Evolutionary conservation across 2,329 filamentous ascomycete species (phyloP).

Genomic region (Pseudocercospora musae): DNA sequence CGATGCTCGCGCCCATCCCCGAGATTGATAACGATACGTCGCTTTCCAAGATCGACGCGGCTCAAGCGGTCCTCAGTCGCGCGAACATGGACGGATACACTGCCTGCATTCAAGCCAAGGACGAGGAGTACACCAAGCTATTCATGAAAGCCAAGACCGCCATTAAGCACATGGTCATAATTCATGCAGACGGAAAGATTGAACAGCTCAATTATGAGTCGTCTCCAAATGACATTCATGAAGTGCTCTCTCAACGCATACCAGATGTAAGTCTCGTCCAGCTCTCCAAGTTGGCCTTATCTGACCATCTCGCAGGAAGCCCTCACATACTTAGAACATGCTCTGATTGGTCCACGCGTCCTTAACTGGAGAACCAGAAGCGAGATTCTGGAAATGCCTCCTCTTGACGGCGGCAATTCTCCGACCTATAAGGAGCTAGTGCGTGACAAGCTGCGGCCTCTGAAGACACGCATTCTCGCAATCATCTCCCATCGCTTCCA

Average conservation of each 20-base stretch:
- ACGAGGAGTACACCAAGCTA: constrained; percentile 80
- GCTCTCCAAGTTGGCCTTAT: background rate
- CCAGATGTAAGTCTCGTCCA: constrained; percentile 47
- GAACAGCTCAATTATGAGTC: constrained; percentile 69
- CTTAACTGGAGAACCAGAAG: constrained; percentile 79
- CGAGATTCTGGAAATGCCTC: constrained; percentile 75
- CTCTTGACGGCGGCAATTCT: constrained; percentile 77
- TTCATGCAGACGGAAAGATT: constrained; percentile 73
- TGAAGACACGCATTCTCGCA: constrained; percentile 73
- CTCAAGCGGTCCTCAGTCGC: constrained; percentile 70
- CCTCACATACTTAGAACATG: constrained; percentile 83
- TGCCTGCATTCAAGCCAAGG: constrained; percentile 72
- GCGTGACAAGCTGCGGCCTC: constrained; percentile 66
- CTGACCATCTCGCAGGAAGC: constrained; percentile 59
- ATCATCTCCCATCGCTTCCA: constrained; percentile 77
- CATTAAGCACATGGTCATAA: constrained; percentile 81
- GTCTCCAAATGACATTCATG: constrained; percentile 78
- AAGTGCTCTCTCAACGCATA: constrained; percentile 85
- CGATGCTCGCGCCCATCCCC: constrained; percentile 62
- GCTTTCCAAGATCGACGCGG: constrained; percentile 63
- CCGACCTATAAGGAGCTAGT: constrained; percentile 78
- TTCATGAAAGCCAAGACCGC: constrained; percentile 83
- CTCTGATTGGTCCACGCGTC: constrained; percentile 73
- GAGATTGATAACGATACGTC: constrained; percentile 55
- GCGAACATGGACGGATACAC: constrained; percentile 65